These are phyloP conservation scores for Metschnikowia borealis DNA, from an alignment of 805 yeast genomes.

Conservation along the genomic window DNA sequence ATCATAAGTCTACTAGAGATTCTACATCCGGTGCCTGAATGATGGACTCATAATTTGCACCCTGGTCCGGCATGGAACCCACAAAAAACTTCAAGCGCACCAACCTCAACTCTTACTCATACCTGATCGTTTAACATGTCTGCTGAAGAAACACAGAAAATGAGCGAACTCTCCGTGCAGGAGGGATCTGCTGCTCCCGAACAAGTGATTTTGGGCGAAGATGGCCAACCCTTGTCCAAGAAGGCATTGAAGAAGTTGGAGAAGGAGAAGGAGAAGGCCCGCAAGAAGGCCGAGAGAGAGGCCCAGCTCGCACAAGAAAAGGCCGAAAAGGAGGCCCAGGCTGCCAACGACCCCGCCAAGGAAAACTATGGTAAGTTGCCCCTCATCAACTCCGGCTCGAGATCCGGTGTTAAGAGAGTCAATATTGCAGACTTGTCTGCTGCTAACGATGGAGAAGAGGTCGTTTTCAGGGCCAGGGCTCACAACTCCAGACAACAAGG, in stretches of 20 bases:
- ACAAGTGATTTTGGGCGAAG: conserved; percentile 49
- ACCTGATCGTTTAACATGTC: conserved; percentile 12
- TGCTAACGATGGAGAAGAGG: conserved; percentile 67
- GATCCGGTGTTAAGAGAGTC: conserved; percentile 63
- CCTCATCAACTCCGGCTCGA: conserved; percentile 69
- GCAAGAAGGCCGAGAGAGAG: conserved; percentile 89
- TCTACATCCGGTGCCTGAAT: neutral
- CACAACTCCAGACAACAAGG: conserved; percentile 95
- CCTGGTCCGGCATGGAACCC: conserved; percentile 4
- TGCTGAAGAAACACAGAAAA: conserved; percentile 15
- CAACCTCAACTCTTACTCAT: neutral
- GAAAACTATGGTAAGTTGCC: conserved; percentile 89
- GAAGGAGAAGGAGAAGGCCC: conserved; percentile 88
- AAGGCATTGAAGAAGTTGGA: conserved; percentile 93
- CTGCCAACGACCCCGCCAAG: conserved; percentile 80
- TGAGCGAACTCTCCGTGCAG: conserved; percentile 16
- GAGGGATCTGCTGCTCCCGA: conserved; percentile 19
- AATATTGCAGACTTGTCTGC: conserved; percentile 54
- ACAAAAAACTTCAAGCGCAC: conserved; percentile 4
- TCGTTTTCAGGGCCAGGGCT: conserved; percentile 88
- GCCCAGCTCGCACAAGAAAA: conserved; percentile 82
- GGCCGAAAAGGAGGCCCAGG: conserved; percentile 67
- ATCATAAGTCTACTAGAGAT: too few species aligned
- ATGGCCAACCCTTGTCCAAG: conserved; percentile 85
- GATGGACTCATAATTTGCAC: neutral